phyloP scores from a whole-genome alignment of 2,329 filamentous ascomycete species.

The Malbranchea cinnamomea region DNA sequence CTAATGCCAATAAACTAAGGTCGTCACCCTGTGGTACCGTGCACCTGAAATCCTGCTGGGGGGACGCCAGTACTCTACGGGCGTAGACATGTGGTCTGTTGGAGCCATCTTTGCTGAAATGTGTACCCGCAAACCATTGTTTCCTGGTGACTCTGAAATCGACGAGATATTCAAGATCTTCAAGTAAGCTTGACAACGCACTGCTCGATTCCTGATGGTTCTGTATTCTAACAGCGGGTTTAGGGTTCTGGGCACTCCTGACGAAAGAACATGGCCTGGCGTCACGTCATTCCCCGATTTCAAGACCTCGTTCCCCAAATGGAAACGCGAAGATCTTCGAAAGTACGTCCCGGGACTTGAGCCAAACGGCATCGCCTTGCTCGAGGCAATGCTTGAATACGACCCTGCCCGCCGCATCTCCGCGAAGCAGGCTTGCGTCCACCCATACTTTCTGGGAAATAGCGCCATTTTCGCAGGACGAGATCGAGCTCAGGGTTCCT shows the following conservation, averaged over 20 bases:
- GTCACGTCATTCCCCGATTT: slow-evolving; percentile 92
- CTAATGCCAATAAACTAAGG: slow-evolving; percentile 29
- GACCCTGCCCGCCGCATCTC: slow-evolving; percentile 78
- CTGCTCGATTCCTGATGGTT: slow-evolving; percentile 2
- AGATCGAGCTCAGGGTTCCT: slow-evolving; percentile 20
- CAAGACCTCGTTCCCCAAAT: slow-evolving; percentile 85
- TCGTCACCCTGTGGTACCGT: slow-evolving; percentile 88
- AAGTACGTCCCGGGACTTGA: slow-evolving; percentile 60
- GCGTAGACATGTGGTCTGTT: slow-evolving; percentile 91
- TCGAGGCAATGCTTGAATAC: slow-evolving; percentile 62
- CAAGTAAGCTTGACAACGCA: slow-evolving; percentile 41
- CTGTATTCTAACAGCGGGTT: slow-evolving; percentile 5
- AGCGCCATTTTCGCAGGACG: slow-evolving; percentile 35
- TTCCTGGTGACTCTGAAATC: slow-evolving; percentile 85
- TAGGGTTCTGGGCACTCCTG: slow-evolving; percentile 67
- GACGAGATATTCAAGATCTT: slow-evolving; percentile 94
- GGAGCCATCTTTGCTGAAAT: slow-evolving; percentile 94
- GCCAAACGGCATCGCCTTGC: slow-evolving; percentile 35
- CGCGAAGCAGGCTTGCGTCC: slow-evolving; percentile 71
- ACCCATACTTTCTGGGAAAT: slow-evolving; percentile 59
- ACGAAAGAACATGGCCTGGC: slow-evolving; percentile 71
- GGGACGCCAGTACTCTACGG: slow-evolving; percentile 82
- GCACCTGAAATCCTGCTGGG: slow-evolving; percentile 81
- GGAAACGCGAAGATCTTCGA: slow-evolving; percentile 54
- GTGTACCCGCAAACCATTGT: slow-evolving; percentile 85